A percentile compares a stretch with the other conserved stretches of the same genome.
Evolutionary conservation across 2,329 filamentous ascomycete species (phyloP).

Genomic region (Juglanconis juglandina): DNA sequence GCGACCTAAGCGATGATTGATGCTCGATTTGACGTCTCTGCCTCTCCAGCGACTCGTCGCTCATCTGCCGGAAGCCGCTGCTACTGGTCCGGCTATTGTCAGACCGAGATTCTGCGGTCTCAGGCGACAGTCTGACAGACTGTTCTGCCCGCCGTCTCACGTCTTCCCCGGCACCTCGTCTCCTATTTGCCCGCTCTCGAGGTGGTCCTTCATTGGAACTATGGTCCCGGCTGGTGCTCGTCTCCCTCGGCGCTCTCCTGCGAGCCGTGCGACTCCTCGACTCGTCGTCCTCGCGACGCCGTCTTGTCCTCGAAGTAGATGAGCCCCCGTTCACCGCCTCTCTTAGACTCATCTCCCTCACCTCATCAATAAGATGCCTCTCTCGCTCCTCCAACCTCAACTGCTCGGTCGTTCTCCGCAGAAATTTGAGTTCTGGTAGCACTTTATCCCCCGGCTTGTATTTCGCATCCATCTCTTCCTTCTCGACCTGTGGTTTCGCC

Average conservation of each 20-base stretch:
- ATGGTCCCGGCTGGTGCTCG: constrained; percentile 32
- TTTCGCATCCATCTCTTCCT: constrained; percentile 67
- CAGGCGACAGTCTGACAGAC: constrained; percentile 36
- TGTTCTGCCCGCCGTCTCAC: constrained; percentile 28
- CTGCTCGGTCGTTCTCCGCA: constrained; percentile 51
- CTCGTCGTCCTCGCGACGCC: constrained; percentile 20
- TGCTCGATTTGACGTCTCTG: constrained; percentile 70
- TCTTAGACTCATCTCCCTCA: constrained; percentile 69
- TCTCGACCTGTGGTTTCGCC: constrained; percentile 67
- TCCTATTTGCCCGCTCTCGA: constrained; percentile 23
- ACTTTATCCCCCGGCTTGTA: constrained; percentile 83
- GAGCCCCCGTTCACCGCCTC: constrained; percentile 54
- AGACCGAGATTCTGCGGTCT: constrained; percentile 29
- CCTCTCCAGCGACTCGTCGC: constrained; percentile 34
- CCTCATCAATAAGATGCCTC: constrained; percentile 65
- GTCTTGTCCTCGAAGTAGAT: constrained; percentile 24
- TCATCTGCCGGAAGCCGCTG: constrained; percentile 43
- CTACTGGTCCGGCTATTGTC: constrained; percentile 35
- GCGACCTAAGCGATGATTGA: constrained; percentile 80
- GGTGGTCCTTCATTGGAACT: constrained; percentile 29
- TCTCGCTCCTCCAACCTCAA: constrained; percentile 62
- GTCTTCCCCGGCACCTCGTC: constrained; percentile 30
- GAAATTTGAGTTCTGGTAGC: constrained; percentile 57
- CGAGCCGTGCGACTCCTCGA: constrained; percentile 19
- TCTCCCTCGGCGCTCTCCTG: constrained; percentile 20